phyloP scores from a whole-genome alignment of 768 basidiomycete genomes.

The Lactarius pseudohatsudake region DNA sequence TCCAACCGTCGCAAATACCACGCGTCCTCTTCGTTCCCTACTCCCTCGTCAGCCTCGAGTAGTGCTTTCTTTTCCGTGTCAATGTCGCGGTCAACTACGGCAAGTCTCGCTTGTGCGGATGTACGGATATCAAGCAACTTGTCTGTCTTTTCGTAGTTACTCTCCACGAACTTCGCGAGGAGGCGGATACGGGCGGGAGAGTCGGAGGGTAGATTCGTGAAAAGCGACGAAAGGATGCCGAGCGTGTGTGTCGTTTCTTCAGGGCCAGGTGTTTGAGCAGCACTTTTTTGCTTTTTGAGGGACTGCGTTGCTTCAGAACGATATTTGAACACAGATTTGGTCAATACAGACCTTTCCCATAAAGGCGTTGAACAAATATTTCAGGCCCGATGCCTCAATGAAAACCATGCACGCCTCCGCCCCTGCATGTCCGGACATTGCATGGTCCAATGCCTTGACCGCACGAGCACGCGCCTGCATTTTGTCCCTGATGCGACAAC shows the following conservation, averaged over 20 bases:
- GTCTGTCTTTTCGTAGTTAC: slow-evolving; percentile 91
- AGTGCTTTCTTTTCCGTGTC: slow-evolving; percentile 67
- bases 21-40: slow-evolving; percentile 61
- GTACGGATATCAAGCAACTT: slow-evolving; percentile 88
- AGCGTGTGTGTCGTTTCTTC: slow-evolving; percentile 89
- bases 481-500: slow-evolving; percentile 61
- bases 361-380: slow-evolving; percentile 84
- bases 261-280: slow-evolving; percentile 49
- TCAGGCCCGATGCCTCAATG: slow-evolving; percentile 84
- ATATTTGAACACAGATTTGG: slow-evolving; percentile 25
- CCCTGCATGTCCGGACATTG: slow-evolving; percentile 77
- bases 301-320: slow-evolving; percentile 26
- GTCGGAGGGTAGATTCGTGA: slow-evolving; percentile 85
- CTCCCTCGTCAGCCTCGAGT: slow-evolving; percentile 53
- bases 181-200: slow-evolving; percentile 77
- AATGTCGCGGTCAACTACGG: slow-evolving; percentile 63
- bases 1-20: slow-evolving; percentile 89
- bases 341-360: slow-evolving; percentile 83
- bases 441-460: slow-evolving; percentile 90
- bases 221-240: slow-evolving; percentile 83
- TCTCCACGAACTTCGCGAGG: slow-evolving; percentile 91
- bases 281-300: slow-evolving; percentile 64
- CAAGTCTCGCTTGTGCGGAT: slow-evolving; percentile 59
- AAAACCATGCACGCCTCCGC: slow-evolving; percentile 76
- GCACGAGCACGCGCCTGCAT: slow-evolving; percentile 75